phyloP scores from a whole-genome alignment of 1,284 basidiomycete species.

The Macrocystidia cucumis region DNA sequence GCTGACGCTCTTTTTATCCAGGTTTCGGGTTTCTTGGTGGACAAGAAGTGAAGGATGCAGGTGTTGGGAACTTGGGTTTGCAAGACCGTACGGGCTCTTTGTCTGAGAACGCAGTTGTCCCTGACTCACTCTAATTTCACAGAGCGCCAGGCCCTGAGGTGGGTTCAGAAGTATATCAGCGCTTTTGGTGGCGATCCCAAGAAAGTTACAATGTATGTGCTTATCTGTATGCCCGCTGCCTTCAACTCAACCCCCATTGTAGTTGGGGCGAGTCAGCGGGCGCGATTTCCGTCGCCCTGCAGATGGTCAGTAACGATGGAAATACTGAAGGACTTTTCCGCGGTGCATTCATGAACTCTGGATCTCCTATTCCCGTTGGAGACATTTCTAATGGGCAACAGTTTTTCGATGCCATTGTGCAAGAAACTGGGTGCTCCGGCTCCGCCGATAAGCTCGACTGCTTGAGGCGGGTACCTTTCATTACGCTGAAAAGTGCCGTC shows the following conservation, averaged over 20 bases:
- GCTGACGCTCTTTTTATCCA: slow-evolving; percentile 7
- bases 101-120: not conserved
- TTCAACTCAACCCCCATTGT: slow-evolving; percentile 1
- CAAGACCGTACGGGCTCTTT: slow-evolving; percentile 33
- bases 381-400: slow-evolving; percentile 31
- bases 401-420: slow-evolving; percentile 38
- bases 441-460: slow-evolving; percentile 39
- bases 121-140: not conserved
- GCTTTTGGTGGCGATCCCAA: slow-evolving; percentile 57
- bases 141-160: slow-evolving; percentile 52
- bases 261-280: slow-evolving; percentile 57
- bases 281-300: slow-evolving; percentile 39
- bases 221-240: not conserved
- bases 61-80: slow-evolving; percentile 41
- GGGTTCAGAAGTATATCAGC: slow-evolving; percentile 59
- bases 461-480: slow-evolving; percentile 34
- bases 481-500: slow-evolving; percentile 31
- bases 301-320: slow-evolving; percentile 47
- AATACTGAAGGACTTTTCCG: slow-evolving; percentile 41
- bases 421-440: slow-evolving; percentile 31
- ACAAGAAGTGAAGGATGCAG: slow-evolving; percentile 36
- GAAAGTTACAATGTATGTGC: slow-evolving; percentile 45
- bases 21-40: slow-evolving; percentile 36
- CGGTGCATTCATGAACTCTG: slow-evolving; percentile 45
- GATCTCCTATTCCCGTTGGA: slow-evolving; percentile 33